A percentile compares a stretch with the other conserved stretches of the same genome.
Evolutionary conservation across 2,329 filamentous ascomycete species (phyloP).

Genomic region (Tolypocladium tropicale): DNA sequence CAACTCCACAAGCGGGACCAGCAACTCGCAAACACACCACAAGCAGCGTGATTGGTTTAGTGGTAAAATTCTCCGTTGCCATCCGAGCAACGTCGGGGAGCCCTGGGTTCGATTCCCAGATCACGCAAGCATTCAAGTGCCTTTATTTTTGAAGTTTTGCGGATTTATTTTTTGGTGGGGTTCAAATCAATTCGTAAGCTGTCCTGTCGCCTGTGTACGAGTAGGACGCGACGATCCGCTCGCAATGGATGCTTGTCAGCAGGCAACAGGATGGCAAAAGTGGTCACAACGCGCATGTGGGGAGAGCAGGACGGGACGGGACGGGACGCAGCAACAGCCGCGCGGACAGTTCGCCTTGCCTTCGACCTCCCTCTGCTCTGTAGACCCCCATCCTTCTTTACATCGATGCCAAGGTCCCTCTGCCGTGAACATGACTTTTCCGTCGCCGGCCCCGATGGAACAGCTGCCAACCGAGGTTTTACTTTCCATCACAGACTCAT

Average conservation of each 20-base stretch:
- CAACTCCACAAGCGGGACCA: background rate
- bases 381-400: too few relatives aligned
- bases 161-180: too few relatives aligned
- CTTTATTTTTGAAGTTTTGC: background rate
- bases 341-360: too few relatives aligned
- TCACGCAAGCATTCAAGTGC: background rate
- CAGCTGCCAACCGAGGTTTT: background rate
- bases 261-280: too few relatives aligned
- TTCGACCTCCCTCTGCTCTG: background rate
- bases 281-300: too few relatives aligned
- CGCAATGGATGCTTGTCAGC: too few relatives aligned
- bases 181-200: too few relatives aligned
- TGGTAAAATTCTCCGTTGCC: conserved; percentile 5
- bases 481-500: background rate
- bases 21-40: background rate
- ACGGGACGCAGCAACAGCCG: too few relatives aligned
- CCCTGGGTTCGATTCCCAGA: conserved; percentile 4
- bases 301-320: too few relatives aligned
- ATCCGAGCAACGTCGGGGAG: conserved; percentile 2
- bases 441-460: background rate
- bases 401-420: background rate
- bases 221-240: too few relatives aligned
- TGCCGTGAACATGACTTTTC: background rate
- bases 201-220: too few relatives aligned
- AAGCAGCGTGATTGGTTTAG: conserved; percentile 3